Base-by-base conservation (phyloP, 306 rosid genomes). In the Myrica gale region DNA sequence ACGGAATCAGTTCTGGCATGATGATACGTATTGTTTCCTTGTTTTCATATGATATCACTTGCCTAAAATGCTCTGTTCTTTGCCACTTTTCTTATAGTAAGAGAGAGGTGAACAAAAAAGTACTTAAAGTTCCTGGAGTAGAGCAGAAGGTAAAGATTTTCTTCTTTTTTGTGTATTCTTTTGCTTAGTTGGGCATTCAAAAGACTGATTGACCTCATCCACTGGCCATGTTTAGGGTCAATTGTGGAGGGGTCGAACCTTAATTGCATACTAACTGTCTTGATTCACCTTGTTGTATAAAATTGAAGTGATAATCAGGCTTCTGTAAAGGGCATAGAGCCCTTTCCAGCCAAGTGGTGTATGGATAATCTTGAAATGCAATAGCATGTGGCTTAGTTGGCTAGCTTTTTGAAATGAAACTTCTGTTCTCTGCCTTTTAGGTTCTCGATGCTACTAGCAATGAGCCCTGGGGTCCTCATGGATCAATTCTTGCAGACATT, bases 401-500 rank as follows among this genome's bases (percentile, higher is more conserved):
- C 63, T 48, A 52, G 45, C 62, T 76, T 32, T 78, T 63, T 39
- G 56, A 53, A 67, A 68, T 62, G 53, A 13, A 32, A 57, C 16
- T 45, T 68, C 46, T 61, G 21, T 44, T 46, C 45, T 65, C 55
- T 75, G 57, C 21, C 19, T 71, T 79, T 50, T 82, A 96, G 99
- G 91, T 96, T 89, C 96, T 96, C 75, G 99, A 96, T 90, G 80
- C 99, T 81, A 96, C 99, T 67, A 96, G 98, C 92, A 96, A 96
- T 82, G 99, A 96, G 82, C 93, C 98, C 44, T 96, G 99, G 99
- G 99, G 99, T 79, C 99, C 99, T 78, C 99, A 96, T 85, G 99
- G 99, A 84, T 72, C 97, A 39, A 91, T 96, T 85, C 99, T 96
- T 81, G 93, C 98, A 19, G 98, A 96, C 82, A 90, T 96, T 82